A percentile compares a stretch with the other conserved stretches of the same genome.
These are phyloP conservation scores for Paracoccidioides lutzii DNA, from an alignment of 2,329 filamentous ascomycete species.

Conservation along the genomic window DNA sequence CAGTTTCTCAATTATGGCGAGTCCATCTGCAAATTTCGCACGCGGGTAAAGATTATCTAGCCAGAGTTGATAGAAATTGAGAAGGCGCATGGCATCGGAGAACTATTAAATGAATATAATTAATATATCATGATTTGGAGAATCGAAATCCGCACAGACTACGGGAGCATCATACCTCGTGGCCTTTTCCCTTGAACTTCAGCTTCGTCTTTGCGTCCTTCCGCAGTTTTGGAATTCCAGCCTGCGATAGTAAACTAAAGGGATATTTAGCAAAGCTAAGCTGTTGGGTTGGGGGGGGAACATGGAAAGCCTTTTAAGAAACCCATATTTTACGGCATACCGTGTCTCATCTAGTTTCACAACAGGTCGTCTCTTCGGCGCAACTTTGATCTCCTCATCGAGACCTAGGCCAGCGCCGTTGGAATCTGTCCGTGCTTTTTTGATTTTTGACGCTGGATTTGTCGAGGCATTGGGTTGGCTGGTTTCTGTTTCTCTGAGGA, in stretches of 20 bases:
- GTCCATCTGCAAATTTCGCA: slow-evolving; percentile 80
- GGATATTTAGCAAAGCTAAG: background rate
- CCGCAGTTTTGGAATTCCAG: slow-evolving; percentile 72
- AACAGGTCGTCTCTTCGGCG: slow-evolving; percentile 60
- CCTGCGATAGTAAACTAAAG: slow-evolving; percentile 60
- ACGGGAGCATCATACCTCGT: slow-evolving; percentile 50
- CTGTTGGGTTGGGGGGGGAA: too few species aligned
- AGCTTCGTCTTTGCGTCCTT: slow-evolving; percentile 55
- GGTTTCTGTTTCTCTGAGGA: slow-evolving; percentile 31
- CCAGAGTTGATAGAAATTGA: slow-evolving; percentile 92
- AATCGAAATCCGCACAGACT: too few species aligned
- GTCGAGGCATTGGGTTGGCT: slow-evolving; percentile 11
- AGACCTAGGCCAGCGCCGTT: slow-evolving; percentile 54
- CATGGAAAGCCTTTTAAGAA: too few species aligned
- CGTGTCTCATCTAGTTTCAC: slow-evolving; percentile 78
- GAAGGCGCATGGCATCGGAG: slow-evolving; percentile 64
- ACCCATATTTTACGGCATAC: slow-evolving; percentile 27
- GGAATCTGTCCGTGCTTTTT: slow-evolving; percentile 26
- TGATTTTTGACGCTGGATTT: slow-evolving; percentile 13
- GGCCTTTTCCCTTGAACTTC: slow-evolving; percentile 81
- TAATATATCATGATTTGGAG: background rate
- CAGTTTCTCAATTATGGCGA: slow-evolving; percentile 82
- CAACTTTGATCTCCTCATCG: slow-evolving; percentile 73
- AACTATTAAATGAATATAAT: slow-evolving; percentile 42
- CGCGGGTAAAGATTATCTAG: slow-evolving; percentile 92